These are phyloP conservation scores for Magnolia sinica DNA, from an alignment of 164 flowering plant species.

Conservation along the genomic window DNA sequence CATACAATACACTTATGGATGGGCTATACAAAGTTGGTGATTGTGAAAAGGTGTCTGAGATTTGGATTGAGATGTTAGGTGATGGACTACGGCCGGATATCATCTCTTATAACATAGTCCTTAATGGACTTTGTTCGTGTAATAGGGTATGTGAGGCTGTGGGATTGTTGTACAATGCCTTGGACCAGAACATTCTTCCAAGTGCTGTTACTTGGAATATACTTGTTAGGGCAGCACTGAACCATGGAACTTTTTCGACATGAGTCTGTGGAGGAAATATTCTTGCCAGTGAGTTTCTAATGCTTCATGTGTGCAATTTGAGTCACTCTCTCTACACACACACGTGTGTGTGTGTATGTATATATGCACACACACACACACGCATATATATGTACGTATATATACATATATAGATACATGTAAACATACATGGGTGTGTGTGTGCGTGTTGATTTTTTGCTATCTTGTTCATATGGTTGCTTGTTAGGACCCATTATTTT, in stretches of 20 bases:
- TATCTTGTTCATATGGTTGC: background rate
- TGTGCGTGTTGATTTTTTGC: background rate
- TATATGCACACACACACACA: background rate
- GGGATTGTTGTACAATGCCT: conserved; percentile 50
- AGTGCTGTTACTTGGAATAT: conserved; percentile 75
- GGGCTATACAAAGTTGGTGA: conserved; percentile 62
- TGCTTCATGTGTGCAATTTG: background rate
- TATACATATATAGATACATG: background rate
- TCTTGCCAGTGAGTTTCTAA: background rate
- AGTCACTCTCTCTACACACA: too few species aligned
- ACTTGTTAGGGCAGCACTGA: conserved; percentile 58
- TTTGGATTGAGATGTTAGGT: conserved; percentile 59
- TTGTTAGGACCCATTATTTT: background rate
- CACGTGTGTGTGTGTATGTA: background rate
- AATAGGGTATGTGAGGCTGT: conserved; percentile 50
- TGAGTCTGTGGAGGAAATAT: background rate
- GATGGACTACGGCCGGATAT: conserved; percentile 66
- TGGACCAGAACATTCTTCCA: conserved; percentile 56
- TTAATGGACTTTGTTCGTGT: conserved; percentile 79
- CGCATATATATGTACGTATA: background rate
- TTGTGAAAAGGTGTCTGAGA: conserved; percentile 43
- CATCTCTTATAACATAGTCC: conserved; percentile 69
- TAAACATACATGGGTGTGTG: background rate
- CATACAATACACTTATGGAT: conserved; percentile 78
- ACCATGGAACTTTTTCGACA: conserved; percentile 8